These are phyloP conservation scores for Suhomyces faveliae DNA, from an alignment of 805 yeast species.

Conservation along the genomic window DNA sequence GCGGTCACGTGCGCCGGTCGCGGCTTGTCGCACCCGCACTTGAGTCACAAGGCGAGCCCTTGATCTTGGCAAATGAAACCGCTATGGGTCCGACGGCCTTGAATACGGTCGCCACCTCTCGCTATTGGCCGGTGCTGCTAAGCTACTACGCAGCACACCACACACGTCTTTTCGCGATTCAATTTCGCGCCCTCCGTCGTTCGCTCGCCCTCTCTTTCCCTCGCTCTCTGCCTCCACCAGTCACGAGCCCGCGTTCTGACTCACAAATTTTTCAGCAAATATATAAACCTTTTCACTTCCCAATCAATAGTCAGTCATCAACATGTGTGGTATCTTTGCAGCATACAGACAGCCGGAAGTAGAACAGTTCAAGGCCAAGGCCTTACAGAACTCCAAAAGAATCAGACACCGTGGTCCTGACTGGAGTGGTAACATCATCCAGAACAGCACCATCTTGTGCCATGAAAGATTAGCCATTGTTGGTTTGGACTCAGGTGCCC, in stretches of 20 bases:
- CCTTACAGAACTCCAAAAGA: slow-evolving; percentile 85
- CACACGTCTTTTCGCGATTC: too few relatives aligned
- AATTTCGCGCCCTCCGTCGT: too few relatives aligned
- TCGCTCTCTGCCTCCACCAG: too few relatives aligned
- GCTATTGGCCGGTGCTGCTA: too few relatives aligned
- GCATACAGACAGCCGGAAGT: slow-evolving; percentile 81
- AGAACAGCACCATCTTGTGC: slow-evolving; percentile 77
- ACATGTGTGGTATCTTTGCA: slow-evolving; percentile 98
- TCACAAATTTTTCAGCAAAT: slow-evolving; percentile 6
- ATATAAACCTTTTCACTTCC: background rate
- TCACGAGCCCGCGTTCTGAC: slow-evolving; percentile 1
- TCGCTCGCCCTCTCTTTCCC: too few relatives aligned
- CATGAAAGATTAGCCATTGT: slow-evolving; percentile 98
- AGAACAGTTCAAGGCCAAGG: slow-evolving; percentile 78
- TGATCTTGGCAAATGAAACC: too few relatives aligned
- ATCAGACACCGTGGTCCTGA: slow-evolving; percentile 99
- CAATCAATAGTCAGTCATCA: background rate
- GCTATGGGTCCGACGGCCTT: too few relatives aligned
- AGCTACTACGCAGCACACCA: too few relatives aligned
- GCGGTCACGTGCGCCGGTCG: too few relatives aligned
- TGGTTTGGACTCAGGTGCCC: slow-evolving; percentile 97
- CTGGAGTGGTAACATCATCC: slow-evolving; percentile 89
- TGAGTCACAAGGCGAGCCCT: too few relatives aligned
- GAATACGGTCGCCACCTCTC: too few relatives aligned
- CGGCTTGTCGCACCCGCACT: too few relatives aligned